Evolutionary conservation across 345 rosid genomes (phyloP), one percentile per base, ranked within the genome.

Genomic region (Lenwebbia sp.): DNA sequence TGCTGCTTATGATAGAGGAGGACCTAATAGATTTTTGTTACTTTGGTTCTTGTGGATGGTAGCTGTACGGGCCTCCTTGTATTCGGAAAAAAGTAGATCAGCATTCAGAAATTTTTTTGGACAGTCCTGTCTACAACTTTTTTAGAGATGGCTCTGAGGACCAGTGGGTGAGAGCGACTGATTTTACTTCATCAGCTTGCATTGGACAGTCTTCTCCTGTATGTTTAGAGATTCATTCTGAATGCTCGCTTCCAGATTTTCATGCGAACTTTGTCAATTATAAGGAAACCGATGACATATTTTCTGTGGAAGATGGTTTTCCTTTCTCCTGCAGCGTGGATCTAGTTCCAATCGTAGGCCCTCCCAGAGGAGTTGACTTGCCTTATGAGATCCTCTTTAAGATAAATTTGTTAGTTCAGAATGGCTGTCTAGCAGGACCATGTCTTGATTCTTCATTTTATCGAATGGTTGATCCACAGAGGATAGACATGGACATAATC

Each of bases 31-130:
- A 52, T 54, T 52, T 62, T 21, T 57, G 11, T 81, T 22, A 44
- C 37, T 44, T 25, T 54, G 14, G 82, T 52, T 40, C 82, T 85
- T 82, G 82, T 57, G 26, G 53, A 87, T 51, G 49, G 19, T 84
- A 93, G 95, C 84, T 95, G 83, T 82, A 85, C 49, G 96, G 97
- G 49, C 94, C 96, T 84, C 98, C 97, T 83, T 88, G 91, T 21
- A 92, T 95, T 84, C 93, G 88, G 84, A 82, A 88, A 90, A 92
- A 90, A 75, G 94, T 85, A 15, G 78, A 4, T 12, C 86, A n/a
- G 33, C n/a, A 56, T 65, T 86, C 91, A 19, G 85, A 7, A 54
- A 58, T 13, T 87, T 50, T 86, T 23, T 87, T 54, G 65, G 93
- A 89, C 4, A 81, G 87, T 88, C 89, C 90, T 41, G 8, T 85